Evolutionary conservation across 1,284 basidiomycete species (phyloP), one percentile per base, ranked within the genome.

Genomic region (Austroboletus novae-zelandiae): DNA sequence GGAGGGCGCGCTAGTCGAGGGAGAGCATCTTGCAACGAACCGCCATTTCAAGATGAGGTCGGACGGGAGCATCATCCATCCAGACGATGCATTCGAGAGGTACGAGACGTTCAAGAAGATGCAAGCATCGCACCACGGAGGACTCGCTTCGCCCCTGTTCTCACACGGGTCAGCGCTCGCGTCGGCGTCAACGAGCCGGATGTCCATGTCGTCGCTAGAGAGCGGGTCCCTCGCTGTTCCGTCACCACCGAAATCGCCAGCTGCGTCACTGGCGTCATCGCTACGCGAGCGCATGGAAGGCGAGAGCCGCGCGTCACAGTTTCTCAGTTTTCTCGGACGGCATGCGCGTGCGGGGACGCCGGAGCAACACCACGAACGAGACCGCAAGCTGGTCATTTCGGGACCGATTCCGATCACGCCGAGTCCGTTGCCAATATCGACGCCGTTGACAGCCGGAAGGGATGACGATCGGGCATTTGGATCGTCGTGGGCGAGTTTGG

Each of bases 31-130:
- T 11, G 47, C 40, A 30, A 27, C 7, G 5, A 43, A 20, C 13
- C 36, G 40, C 8, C 61, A 47, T 14, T 7, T 46, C 35, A 52
- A 46, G 40, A 30, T 27, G 31, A 14, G 20, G 35, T 57, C 58
- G 34, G 58, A 62, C 3, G 51, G 53, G 31, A 48, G 52, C 7
- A 39, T 55, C 37, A 4, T 52, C 6, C 61, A 43, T 11, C 73
- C 90, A 48, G 86, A 94, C 60, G 94, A 98, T 68, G 94, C 94
- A 0, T 98, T 89, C 66, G 91, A 93, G 52, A 79, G 91, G 17
- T 97, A 94, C 64, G 89, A 94, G 70, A 76, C 83, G 40, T 92
- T 87, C 67, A 81, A 82, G 57, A 78, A 83, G 57, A 70, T 69
- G 43, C 75, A 80, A 54, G 65, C 69, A 7, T 54, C 54, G 17